These are phyloP conservation scores for Scedosporium dehoogii DNA, from an alignment of 2,329 filamentous ascomycete genomes.

Conservation along the genomic window DNA sequence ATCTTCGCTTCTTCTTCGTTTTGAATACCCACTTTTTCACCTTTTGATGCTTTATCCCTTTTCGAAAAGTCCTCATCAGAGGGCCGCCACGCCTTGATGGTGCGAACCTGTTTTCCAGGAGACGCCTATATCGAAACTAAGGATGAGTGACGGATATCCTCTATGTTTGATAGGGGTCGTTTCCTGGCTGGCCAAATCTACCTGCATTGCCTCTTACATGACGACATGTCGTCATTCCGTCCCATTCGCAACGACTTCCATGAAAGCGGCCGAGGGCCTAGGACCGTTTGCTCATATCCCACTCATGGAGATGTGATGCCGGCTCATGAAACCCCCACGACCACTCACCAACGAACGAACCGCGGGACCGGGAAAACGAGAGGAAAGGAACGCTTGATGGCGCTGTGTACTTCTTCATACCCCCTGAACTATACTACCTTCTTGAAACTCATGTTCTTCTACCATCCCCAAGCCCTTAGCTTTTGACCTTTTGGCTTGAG, in stretches of 20 bases:
- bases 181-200: not conserved
- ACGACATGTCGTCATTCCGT: not conserved
- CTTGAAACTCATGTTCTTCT: not conserved
- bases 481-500: not conserved
- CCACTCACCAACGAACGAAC: not conserved
- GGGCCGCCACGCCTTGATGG: slow-evolving; percentile 1
- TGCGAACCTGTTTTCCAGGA: not conserved
- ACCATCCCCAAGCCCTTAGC: not conserved
- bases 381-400: not conserved
- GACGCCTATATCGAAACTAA: not conserved
- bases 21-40: not conserved
- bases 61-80: not conserved
- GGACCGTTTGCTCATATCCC: not conserved
- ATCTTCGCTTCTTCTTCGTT: slow-evolving; percentile 1
- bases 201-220: not conserved
- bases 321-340: not conserved
- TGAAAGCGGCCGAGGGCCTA: no score
- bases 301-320: not conserved
- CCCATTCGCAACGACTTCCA: no score
- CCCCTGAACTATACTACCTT: not conserved
- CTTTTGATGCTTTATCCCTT: not conserved
- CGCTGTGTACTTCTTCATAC: slow-evolving; percentile 1
- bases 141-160: not conserved
- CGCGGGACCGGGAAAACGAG: not conserved
- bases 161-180: not conserved